Evolutionary conservation across 306 rosid species (phyloP).

Genomic region (Fragaria ananassa): DNA sequence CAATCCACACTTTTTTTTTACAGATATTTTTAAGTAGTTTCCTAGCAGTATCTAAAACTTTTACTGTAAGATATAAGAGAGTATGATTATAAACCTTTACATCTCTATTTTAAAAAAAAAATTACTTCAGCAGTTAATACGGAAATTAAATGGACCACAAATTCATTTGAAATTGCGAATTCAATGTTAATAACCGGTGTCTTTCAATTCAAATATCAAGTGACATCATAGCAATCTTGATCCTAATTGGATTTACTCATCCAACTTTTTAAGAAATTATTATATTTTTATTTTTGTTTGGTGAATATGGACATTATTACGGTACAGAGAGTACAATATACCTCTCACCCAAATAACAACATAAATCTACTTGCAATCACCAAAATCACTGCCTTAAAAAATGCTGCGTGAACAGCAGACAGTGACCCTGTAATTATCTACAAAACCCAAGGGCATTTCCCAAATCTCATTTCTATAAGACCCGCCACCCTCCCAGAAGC

Average conservation of each 20-base stretch:
- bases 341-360: neutral
- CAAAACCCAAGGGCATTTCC: constrained; percentile 28
- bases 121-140: neutral
- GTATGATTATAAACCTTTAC: neutral
- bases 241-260: neutral
- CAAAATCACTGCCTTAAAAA: constrained; percentile 17
- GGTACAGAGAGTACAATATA: neutral
- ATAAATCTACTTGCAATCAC: constrained; percentile 7
- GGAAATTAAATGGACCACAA: neutral
- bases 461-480: constrained; percentile 25
- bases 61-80: neutral
- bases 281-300: neutral
- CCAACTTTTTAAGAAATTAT: neutral
- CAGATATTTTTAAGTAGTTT: too few relatives aligned
- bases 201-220: neutral
- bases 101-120: too few relatives aligned
- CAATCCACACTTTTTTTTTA: neutral
- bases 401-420: constrained; percentile 14
- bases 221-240: neutral
- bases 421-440: constrained; percentile 39
- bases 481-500: neutral
- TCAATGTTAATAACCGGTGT: neutral
- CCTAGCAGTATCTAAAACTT: neutral
- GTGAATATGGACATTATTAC: neutral
- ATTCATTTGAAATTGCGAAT: neutral